Base-by-base conservation (phyloP, 257 asterid genomes). In the Striga asiatica region DNA sequence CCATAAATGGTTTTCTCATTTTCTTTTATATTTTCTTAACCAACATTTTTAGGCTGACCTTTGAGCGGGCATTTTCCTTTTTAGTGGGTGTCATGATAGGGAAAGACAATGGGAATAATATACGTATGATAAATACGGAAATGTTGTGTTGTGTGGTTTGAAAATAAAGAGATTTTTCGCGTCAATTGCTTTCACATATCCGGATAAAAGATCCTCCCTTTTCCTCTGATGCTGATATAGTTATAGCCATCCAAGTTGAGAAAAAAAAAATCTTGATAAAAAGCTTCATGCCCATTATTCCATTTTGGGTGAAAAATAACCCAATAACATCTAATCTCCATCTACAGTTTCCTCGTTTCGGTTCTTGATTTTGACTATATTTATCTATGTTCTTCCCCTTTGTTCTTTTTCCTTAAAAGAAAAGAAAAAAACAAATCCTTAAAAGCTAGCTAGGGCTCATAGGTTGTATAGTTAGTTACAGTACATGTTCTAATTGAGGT, bases 121-220 rank as follows among this genome's bases (percentile, higher is more conserved):
- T 14, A 19, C 22, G 54, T 21, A 56, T 38, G 71, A 70, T 70
- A 62, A 61, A 77, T 58, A 66, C 48, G 83, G 75, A 68, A 78
- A 69, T 65, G 28, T 55, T 64, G 52, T 50, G 54, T 59, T 75
- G 46, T 58, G 68, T 54, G 89, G 89, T 67, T 76, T 47, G 21
- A 52, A 80, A 78, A 76, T 70, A 73, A 77, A 77, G 81, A 64
- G 61, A 29, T 66, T n/a, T 25, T 38, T 50, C 65, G 59, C 45
- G 64, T 78, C 84, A 51, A 39, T 61, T 38, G 17, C 13, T 65
- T 57, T 23, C 70, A 24, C 55, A 51, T 55, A 37, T 38, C 41
- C 5, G 5, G 35, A 55, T 56, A 21, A 61, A 31, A 23, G 32
- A 41, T 5, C 35, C 5, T 5, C 1, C 5, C 8, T 38, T 45